Conservation (phyloP, 176 grass and related monocot species). For the Phragmites australis region DNA sequence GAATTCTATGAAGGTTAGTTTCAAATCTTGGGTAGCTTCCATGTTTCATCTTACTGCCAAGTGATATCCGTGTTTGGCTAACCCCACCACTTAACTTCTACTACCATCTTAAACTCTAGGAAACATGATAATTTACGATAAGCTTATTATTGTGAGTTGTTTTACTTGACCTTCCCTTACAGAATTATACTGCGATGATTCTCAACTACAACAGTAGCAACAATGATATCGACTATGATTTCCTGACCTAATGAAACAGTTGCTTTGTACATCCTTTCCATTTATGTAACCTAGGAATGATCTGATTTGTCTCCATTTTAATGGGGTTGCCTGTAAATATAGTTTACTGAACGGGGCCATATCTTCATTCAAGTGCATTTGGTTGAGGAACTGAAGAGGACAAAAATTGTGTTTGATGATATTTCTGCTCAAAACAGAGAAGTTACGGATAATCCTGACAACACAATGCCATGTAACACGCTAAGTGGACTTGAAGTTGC, state of each 20-base stretch:
- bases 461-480: constrained; percentile 40
- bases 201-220: neutral
- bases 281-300: constrained; percentile 16
- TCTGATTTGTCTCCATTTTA: constrained; percentile 11
- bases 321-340: constrained; percentile 20
- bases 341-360: constrained; percentile 78
- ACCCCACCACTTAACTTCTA: neutral
- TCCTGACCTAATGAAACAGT: neutral
- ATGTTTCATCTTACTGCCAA: neutral
- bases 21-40: constrained; percentile 10
- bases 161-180: neutral
- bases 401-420: constrained; percentile 5
- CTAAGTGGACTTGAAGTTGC: constrained; percentile 62
- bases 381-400: constrained; percentile 59
- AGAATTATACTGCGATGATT: neutral
- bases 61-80: neutral
- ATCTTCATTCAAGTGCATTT: constrained; percentile 76
- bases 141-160: neutral
- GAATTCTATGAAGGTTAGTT: constrained; percentile 81
- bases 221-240: neutral
- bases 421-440: constrained; percentile 28
- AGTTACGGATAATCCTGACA: neutral
- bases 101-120: neutral
- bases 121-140: neutral
- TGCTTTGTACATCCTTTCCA: neutral